A percentile compares a stretch with the other conserved stretches of the same genome.
phyloP scores from a whole-genome alignment of 192 early-diverging fungal species.

The Gryganskiella cystojenkinii region DNA sequence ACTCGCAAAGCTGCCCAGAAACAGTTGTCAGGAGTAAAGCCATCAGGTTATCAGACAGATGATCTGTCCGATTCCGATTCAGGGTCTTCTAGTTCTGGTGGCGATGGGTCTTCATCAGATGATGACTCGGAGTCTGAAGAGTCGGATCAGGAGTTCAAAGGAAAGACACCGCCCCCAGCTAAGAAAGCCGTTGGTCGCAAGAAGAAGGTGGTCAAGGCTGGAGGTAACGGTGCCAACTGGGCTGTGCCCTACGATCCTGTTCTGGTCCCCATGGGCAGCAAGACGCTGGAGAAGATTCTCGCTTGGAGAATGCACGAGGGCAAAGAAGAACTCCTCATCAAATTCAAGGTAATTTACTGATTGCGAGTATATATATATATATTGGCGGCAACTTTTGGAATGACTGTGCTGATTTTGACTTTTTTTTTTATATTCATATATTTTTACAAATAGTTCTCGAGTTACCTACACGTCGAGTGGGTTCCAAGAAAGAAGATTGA shows the following conservation, averaged over 20 bases:
- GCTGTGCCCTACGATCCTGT: conserved; percentile 61
- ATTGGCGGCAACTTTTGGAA: not conserved
- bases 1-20: no score
- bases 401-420: not conserved
- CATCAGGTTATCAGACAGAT: conserved; percentile 11
- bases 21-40: not conserved
- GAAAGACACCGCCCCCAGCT: conserved; percentile 45
- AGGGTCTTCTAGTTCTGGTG: conserved; percentile 34
- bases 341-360: conserved; percentile 74
- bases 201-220: conserved; percentile 40
- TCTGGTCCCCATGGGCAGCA: conserved; percentile 62
- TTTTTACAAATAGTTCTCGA: conserved; percentile 62
- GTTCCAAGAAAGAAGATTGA: conserved; percentile 61
- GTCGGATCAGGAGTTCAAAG: conserved; percentile 43
- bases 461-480: conserved; percentile 82
- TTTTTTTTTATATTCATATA: conserved; percentile 4
- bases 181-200: conserved; percentile 38
- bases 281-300: conserved; percentile 64
- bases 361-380: not conserved
- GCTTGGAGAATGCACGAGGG: conserved; percentile 60
- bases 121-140: conserved; percentile 47
- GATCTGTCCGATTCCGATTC: conserved; percentile 43
- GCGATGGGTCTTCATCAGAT: conserved; percentile 24
- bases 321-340: conserved; percentile 75
- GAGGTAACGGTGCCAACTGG: conserved; percentile 44